Evolutionary conservation across 78 protist species (phyloP).

Genomic region (Polysphondylium violaceum): DNA sequence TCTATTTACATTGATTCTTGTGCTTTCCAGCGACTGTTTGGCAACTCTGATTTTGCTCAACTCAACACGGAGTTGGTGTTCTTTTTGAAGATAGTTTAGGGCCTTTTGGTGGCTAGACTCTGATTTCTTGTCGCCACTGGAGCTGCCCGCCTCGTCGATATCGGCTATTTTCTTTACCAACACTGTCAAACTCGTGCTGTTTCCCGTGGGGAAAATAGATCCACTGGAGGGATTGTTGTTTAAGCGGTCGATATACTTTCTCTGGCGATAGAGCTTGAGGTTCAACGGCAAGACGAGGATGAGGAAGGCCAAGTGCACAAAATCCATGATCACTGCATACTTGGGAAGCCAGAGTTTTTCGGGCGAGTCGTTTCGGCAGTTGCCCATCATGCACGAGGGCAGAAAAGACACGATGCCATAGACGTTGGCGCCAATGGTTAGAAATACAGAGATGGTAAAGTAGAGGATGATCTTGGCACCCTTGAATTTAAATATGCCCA

Average conservation of each 20-base stretch:
- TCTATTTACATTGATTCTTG: slow-evolving; percentile 29
- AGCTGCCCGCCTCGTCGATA: background rate
- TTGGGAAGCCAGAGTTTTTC: slow-evolving; percentile 19
- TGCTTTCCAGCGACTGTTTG: background rate
- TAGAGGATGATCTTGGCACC: background rate
- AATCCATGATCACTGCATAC: slow-evolving; percentile 31
- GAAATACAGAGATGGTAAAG: background rate
- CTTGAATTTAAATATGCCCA: slow-evolving; percentile 15
- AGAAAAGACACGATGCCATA: slow-evolving; percentile 18
- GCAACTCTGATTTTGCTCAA: background rate
- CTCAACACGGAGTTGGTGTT: background rate
- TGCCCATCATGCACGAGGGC: slow-evolving; percentile 53
- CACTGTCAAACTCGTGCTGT: background rate
- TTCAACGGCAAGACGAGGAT: slow-evolving; percentile 6
- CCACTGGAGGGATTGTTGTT: background rate
- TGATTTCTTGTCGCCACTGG: background rate
- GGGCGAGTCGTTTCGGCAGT: slow-evolving; percentile 22
- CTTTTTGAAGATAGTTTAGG: slow-evolving; percentile 26
- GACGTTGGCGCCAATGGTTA: background rate
- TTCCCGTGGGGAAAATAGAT: background rate
- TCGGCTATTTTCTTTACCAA: slow-evolving; percentile 3
- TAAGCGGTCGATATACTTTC: slow-evolving; percentile 3
- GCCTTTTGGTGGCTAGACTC: slow-evolving; percentile 2
- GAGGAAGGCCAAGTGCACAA: slow-evolving; percentile 3
- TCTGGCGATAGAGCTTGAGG: slow-evolving; percentile 30